phyloP scores from a whole-genome alignment of 129 eudicot species.

The Erigeron canadensis region DNA sequence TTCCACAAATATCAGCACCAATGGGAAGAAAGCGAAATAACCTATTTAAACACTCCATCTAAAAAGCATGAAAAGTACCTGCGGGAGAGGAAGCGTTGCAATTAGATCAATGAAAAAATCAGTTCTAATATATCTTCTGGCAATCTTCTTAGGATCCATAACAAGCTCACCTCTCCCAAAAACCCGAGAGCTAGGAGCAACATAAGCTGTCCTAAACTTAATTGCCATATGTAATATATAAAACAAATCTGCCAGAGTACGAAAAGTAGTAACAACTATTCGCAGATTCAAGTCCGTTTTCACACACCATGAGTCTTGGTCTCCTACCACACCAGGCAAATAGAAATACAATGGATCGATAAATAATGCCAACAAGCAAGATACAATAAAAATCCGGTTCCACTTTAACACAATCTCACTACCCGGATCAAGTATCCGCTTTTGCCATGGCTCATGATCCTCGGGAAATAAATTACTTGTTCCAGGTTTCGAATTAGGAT shows the following conservation, averaged over 20 bases:
- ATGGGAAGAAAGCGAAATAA: not conserved
- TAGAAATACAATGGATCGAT: slow-evolving; percentile 87
- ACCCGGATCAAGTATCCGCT: slow-evolving; percentile 91
- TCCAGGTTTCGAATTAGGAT: slow-evolving; percentile 45
- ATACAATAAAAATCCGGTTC: slow-evolving; percentile 79
- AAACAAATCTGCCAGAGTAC: slow-evolving; percentile 84
- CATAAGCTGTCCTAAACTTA: slow-evolving; percentile 93
- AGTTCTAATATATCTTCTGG: slow-evolving; percentile 68
- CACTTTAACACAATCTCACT: slow-evolving; percentile 84
- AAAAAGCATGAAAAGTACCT: slow-evolving; percentile 48
- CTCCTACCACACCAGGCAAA: slow-evolving; percentile 73
- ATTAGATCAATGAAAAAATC: slow-evolving; percentile 90
- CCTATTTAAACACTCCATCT: not conserved
- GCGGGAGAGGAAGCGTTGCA: slow-evolving; percentile 97
- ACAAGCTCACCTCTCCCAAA: slow-evolving; percentile 99
- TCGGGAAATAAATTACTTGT: slow-evolving; percentile 65
- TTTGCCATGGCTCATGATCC: slow-evolving; percentile 74
- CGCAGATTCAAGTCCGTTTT: slow-evolving; percentile 68
- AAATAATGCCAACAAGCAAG: slow-evolving; percentile 84
- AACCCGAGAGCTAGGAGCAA: slow-evolving; percentile 91
- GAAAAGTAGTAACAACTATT: slow-evolving; percentile 71
- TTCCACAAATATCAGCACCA: slow-evolving; percentile 14
- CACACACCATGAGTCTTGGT: slow-evolving; percentile 60
- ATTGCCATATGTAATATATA: slow-evolving; percentile 79
- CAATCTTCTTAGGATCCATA: slow-evolving; percentile 89